Conservation (phyloP, 805 yeast species). For the Sugiyamaella boreocaroliniensis region DNA sequence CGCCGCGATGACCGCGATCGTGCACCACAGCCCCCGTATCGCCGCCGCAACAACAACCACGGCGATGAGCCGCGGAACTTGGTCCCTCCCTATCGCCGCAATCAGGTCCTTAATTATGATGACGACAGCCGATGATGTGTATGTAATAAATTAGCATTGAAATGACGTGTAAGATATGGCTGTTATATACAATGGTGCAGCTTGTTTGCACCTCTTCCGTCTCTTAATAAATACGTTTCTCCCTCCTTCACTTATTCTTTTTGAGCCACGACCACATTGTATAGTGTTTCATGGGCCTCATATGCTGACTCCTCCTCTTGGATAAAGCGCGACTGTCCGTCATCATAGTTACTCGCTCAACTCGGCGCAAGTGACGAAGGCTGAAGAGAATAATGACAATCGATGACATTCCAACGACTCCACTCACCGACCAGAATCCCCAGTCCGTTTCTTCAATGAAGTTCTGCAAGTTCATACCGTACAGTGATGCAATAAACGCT, state of each 20-base stretch:
- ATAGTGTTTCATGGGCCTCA: background rate
- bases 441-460: constrained; percentile 75
- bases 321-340: constrained; percentile 4
- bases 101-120: background rate
- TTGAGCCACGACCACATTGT: constrained; percentile 8
- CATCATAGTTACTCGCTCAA: constrained; percentile 67
- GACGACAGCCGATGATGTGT: background rate
- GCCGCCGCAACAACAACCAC: constrained; percentile 3
- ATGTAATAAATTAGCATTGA: background rate
- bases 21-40: constrained; percentile 8
- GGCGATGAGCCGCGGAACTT: background rate
- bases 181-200: too few species aligned
- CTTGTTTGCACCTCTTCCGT: too few species aligned
- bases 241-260: background rate
- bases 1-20: background rate
- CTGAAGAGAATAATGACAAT: constrained; percentile 46
- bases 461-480: constrained; percentile 94
- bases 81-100: constrained; percentile 12
- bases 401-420: constrained; percentile 39
- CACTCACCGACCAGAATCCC: constrained; percentile 56
- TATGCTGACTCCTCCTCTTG: background rate
- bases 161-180: background rate
- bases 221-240: too few species aligned
- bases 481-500: constrained; percentile 73
- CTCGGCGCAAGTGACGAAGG: constrained; percentile 49